Evolutionary conservation across 768 basidiomycete genomes (phyloP), one percentile per base, ranked within the genome.

Genomic region (Boletales sp.): DNA sequence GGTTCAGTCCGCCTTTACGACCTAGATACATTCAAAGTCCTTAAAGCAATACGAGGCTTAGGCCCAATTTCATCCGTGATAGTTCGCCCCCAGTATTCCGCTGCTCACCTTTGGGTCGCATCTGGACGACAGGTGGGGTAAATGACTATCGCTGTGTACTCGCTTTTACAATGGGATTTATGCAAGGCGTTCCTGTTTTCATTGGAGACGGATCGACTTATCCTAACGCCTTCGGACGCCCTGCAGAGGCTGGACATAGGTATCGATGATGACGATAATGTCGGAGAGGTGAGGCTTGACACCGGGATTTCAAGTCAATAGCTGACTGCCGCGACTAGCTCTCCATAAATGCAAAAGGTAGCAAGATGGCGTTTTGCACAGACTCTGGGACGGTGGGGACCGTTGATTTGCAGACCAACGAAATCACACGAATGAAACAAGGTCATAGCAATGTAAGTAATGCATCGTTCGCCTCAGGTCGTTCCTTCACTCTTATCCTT

Each of bases 381-480:
- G 90, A 92, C 65, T 78, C 78, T 17, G 90, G 90, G 0, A 56
- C 60, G 14, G 84, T 89, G 12, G 88, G 89, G 0, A 68, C 83
- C 17, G 63, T 90, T 9, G 83, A 90, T 49, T 61, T 88, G 5
- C 64, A 74, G 12, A 80, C 72, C 13, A 70, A 70, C 41, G 55
- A 56, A 7, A 56, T 86, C n/a, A 65, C 60, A 4, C 74, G 68
- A 39, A 86, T 90, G 85, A 83, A 77, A 57, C 71, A 69, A 2
- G 72, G 72, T 47, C 90, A 92, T 60, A 66, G 68, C 8, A 89
- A 73, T 60, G 90, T 91, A 56, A 35, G 80, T 69, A 28, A 6
- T 28, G 18, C 34, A 9, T 30, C 43, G n/a, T 17, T 44, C 33
- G n/a, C 28, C 25, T 12, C 8, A 14, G 28, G 41, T 44, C 11